A percentile compares a stretch with the other conserved stretches of the same genome.
These are phyloP conservation scores for Aspergillus ochraceoroseus DNA, from an alignment of 2,329 filamentous ascomycete species.

Conservation along the genomic window DNA sequence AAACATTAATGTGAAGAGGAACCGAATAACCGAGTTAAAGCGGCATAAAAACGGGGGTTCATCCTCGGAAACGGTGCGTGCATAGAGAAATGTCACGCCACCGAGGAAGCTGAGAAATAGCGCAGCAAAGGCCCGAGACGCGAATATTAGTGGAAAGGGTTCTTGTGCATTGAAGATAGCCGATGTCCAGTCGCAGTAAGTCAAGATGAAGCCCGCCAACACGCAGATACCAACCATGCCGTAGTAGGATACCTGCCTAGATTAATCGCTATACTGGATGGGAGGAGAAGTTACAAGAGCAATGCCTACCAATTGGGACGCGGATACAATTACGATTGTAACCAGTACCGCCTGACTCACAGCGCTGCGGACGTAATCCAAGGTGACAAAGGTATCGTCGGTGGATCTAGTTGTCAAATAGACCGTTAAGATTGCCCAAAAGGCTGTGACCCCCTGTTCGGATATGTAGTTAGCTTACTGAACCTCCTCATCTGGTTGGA, in stretches of 20 bases:
- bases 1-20: slow-evolving; percentile 41
- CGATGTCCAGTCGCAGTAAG: slow-evolving; percentile 33
- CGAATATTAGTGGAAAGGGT: slow-evolving; percentile 31
- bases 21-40: slow-evolving; percentile 32
- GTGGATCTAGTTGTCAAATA: slow-evolving; percentile 35
- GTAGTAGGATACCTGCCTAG: slow-evolving; percentile 38
- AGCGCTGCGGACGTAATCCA: slow-evolving; percentile 38
- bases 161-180: slow-evolving; percentile 31
- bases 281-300: not conserved
- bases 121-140: slow-evolving; percentile 27
- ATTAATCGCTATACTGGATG: slow-evolving; percentile 10
- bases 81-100: slow-evolving; percentile 27
- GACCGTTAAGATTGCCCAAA: slow-evolving; percentile 35
- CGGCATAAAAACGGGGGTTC: slow-evolving; percentile 28
- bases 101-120: slow-evolving; percentile 32
- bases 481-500: too few species aligned
- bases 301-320: slow-evolving; percentile 41
- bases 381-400: slow-evolving; percentile 38
- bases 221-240: slow-evolving; percentile 40
- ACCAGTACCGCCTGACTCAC: slow-evolving; percentile 35
- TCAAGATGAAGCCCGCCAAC: slow-evolving; percentile 34
- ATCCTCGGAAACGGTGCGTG: slow-evolving; percentile 26
- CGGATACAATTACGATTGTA: slow-evolving; percentile 33
- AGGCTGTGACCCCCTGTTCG: slow-evolving; percentile 33
- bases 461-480: not conserved